Percentiles rank a stretch among this genome's conserved stretches.
phyloP scores from a whole-genome alignment of 2,329 filamentous ascomycete genomes.

The Beauveria varroae region DNA sequence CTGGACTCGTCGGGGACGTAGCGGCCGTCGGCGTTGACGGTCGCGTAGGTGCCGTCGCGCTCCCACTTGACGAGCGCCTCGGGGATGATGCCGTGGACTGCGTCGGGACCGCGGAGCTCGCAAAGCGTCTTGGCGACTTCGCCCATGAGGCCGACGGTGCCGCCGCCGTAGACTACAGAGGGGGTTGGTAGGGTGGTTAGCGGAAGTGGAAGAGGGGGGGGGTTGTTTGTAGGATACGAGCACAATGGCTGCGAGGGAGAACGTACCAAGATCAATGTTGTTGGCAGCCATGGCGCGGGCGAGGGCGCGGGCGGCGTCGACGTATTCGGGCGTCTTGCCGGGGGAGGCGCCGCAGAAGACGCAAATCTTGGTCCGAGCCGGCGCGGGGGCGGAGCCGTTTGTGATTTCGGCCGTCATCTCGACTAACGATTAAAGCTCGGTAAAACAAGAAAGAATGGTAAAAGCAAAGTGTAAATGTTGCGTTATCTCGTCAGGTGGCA shows the following conservation, averaged over 20 bases:
- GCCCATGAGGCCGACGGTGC: conserved; percentile 92
- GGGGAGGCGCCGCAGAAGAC: conserved; percentile 86
- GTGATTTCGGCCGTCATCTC: conserved; percentile 12
- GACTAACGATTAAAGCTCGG: neutral
- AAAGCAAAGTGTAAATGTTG: neutral
- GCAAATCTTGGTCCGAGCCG: conserved; percentile 60
- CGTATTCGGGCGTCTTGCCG: conserved; percentile 65
- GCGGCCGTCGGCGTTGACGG: conserved; percentile 38
- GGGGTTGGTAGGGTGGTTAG: conserved; percentile 8
- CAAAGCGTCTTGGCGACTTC: conserved; percentile 84
- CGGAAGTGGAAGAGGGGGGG: neutral
- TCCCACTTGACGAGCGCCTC: conserved; percentile 75
- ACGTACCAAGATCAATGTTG: conserved; percentile 66
- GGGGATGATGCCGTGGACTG: conserved; percentile 92
- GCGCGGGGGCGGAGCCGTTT: conserved; percentile 17
- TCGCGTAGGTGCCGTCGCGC: conserved; percentile 51
- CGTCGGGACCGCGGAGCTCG: conserved; percentile 66
- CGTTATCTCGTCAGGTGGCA: neutral
- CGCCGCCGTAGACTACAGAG: conserved; percentile 75
- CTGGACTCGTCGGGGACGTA: conserved; percentile 54
- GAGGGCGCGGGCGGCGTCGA: conserved; percentile 70
- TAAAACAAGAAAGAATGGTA: neutral
- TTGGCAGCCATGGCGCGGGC: conserved; percentile 66
- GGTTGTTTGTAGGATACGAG: neutral
- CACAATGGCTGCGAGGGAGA: conserved; percentile 5